phyloP scores from a whole-genome alignment of 2,329 filamentous ascomycete species.

The Scortechinia acanthostroma region DNA sequence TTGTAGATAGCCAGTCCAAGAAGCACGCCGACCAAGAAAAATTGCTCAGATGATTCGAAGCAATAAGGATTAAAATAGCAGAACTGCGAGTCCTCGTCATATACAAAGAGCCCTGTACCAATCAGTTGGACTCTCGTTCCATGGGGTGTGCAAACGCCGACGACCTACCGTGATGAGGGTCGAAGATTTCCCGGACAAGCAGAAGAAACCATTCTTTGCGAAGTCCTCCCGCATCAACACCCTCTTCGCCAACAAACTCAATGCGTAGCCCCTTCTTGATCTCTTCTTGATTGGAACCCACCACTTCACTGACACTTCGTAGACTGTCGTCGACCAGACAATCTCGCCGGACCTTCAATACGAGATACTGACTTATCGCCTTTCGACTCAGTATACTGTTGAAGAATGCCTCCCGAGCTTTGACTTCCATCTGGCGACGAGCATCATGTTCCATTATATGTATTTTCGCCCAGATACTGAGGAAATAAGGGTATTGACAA shows the following conservation, averaged over 20 bases:
- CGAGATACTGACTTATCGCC: constrained; percentile 69
- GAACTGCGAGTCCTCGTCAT: constrained; percentile 82
- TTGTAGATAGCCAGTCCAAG: constrained; percentile 90
- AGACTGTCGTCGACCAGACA: constrained; percentile 85
- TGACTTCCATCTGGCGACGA: constrained; percentile 79
- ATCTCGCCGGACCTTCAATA: constrained; percentile 72
- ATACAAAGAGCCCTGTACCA: constrained; percentile 79
- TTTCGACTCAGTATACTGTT: constrained; percentile 75
- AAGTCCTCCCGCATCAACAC: constrained; percentile 80
- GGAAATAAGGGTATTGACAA: constrained; percentile 84
- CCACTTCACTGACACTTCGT: constrained; percentile 75
- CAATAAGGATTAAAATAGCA: constrained; percentile 91
- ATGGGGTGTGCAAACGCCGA: no score
- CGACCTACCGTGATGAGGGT: constrained; percentile 73
- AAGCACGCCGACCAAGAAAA: constrained; percentile 80
- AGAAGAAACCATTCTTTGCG: constrained; percentile 93
- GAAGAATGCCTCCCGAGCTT: constrained; percentile 84
- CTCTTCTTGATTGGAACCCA: constrained; percentile 74
- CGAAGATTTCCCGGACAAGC: constrained; percentile 81
- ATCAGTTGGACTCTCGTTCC: constrained; percentile 1
- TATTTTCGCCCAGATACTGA: constrained; percentile 89
- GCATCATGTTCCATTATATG: constrained; percentile 84
- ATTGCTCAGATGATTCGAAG: constrained; percentile 86
- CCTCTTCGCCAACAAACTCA: constrained; percentile 80
- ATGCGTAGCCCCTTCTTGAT: constrained; percentile 86